Base-by-base conservation (phyloP, 768 basidiomycete species). In the Gyrodon lividus region DNA sequence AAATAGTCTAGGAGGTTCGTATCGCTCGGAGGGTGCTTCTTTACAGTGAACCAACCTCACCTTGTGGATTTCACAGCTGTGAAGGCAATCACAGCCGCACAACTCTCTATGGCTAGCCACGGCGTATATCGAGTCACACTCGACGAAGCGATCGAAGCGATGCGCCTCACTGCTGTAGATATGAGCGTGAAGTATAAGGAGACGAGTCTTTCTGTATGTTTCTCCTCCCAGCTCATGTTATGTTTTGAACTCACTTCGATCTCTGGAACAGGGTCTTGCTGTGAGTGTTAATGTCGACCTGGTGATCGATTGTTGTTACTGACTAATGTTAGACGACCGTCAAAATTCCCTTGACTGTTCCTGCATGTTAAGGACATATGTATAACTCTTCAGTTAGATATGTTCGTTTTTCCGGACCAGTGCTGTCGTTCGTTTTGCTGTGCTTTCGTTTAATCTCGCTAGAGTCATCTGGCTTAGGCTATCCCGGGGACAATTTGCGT, bases 151-250 rank as follows among this genome's bases (percentile, higher is more conserved):
- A 97, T 98, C 49, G 91, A 92, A 68, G 93, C 94, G 4, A 96
- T 96, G 92, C 78, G 91, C 20, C 66, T 96, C 43, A 97, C 93
- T 6, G 94, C 95, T 23, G 77, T 81, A n/a, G 91, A 94, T 67
- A 96, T 96, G 92, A 92, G 90, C 55, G 81, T 88, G 59, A 92
- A 94, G 68, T 95, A 96, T 68, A 97, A 96, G 66, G 94, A 98
- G 71, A 98, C 94, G 0, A 92, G 89, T 69, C 80, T 98, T 57
- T 92, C 91, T 35, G 92, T 89, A 63, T 57, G 85, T 72, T 31
- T 53, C 37, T 38, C 16, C 37, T 37, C 22, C 30, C 28, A 23
- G 20, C 14, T n/a, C 9, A 4, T 28, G 9, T 20, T 45, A 9
- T 12, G 19, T 16, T 28, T 28, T 30, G 17, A 52, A 52, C 50